phyloP scores from a whole-genome alignment of 352 stramenopile genomes.

The Pythium phragmiticola region DNA sequence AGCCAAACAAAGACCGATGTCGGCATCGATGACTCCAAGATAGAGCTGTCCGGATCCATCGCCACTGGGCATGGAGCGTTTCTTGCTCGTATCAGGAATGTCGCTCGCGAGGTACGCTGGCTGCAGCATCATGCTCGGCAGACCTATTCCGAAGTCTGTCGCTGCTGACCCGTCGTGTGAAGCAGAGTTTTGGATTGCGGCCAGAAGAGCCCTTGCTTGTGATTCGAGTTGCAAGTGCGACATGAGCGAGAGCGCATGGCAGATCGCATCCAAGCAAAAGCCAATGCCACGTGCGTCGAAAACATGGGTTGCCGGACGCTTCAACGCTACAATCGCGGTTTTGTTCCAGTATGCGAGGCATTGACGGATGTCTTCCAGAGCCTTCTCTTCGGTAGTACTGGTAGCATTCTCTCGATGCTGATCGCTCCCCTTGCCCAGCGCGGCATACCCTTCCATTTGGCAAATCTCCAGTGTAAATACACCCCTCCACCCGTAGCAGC shows the following conservation, averaged over 20 bases:
- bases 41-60: slow-evolving; percentile 2
- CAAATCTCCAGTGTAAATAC: slow-evolving; percentile 57
- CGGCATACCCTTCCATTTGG: slow-evolving; percentile 16
- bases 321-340: not conserved
- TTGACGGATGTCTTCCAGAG: slow-evolving; percentile 45
- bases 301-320: slow-evolving; percentile 19
- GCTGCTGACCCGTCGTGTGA: not conserved
- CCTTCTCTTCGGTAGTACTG: slow-evolving; percentile 30
- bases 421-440: not conserved
- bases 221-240: slow-evolving; percentile 47
- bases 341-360: slow-evolving; percentile 40
- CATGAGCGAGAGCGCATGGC: slow-evolving; percentile 52
- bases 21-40: slow-evolving; percentile 21
- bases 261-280: slow-evolving; percentile 50
- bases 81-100: not conserved
- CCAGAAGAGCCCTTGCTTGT: slow-evolving; percentile 14
- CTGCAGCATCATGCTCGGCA: slow-evolving; percentile 35
- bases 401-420: not conserved
- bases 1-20: slow-evolving; percentile 23
- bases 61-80: not conserved
- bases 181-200: not conserved
- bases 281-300: slow-evolving; percentile 34
- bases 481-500: slow-evolving; percentile 57
- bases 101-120: not conserved
- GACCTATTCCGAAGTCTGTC: slow-evolving; percentile 3